Percentiles rank a stretch among this genome's conserved stretches.
phyloP scores from a whole-genome alignment of 495 filamentous ascomycete species.

The Xylaria curta region DNA sequence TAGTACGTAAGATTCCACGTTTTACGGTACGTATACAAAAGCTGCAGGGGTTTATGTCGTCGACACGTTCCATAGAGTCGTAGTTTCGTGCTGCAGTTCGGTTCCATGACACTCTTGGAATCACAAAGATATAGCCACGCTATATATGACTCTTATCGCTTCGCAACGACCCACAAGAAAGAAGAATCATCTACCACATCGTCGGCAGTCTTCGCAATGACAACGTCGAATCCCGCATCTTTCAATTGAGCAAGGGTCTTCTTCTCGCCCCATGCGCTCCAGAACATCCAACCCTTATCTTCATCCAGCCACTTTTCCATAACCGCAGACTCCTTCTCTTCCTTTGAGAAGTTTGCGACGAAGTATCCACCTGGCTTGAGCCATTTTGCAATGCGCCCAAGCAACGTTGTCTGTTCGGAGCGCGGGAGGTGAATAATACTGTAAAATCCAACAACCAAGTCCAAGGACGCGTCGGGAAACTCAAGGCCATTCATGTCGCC shows the following conservation, averaged over 20 bases:
- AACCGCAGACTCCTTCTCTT: conserved; percentile 30
- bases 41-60: too few relatives aligned
- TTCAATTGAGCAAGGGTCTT: conserved; percentile 34
- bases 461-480: conserved; percentile 36
- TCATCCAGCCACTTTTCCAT: conserved; percentile 40
- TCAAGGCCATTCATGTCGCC: conserved; percentile 44
- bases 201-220: conserved; percentile 31
- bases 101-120: too few relatives aligned
- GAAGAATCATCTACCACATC: conserved; percentile 33
- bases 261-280: conserved; percentile 44
- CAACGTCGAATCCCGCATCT: conserved; percentile 37
- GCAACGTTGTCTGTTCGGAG: conserved; percentile 43
- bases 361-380: conserved; percentile 42
- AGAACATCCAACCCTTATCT: conserved; percentile 46
- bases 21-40: too few relatives aligned
- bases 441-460: conserved; percentile 42
- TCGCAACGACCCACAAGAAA: conserved; percentile 46
- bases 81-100: too few relatives aligned
- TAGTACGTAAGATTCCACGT: too few relatives aligned
- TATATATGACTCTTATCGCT: not conserved
- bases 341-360: conserved; percentile 41
- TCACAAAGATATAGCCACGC: too few relatives aligned
- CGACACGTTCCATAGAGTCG: too few relatives aligned
- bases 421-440: conserved; percentile 48
- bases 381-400: conserved; percentile 37